phyloP scores from a whole-genome alignment of 805 yeast species.

The Debaryomyces castellii region DNA sequence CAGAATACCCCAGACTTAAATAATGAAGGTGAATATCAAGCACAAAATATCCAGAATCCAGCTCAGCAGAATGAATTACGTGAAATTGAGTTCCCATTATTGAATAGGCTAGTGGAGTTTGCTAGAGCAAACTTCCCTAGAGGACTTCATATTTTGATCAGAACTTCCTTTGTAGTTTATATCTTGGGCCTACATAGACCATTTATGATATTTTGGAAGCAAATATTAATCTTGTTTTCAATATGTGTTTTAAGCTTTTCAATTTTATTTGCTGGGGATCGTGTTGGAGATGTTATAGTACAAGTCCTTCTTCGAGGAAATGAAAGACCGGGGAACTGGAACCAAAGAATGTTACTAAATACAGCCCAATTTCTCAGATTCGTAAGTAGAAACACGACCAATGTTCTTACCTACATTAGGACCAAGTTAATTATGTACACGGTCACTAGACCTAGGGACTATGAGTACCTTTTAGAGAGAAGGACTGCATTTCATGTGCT shows the following conservation, averaged over 20 bases:
- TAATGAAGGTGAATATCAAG: neutral
- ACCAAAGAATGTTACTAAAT: neutral
- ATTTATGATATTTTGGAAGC: conserved; percentile 4
- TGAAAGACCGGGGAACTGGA: neutral
- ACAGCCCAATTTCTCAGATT: conserved; percentile 12
- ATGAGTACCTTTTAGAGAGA: conserved; percentile 14
- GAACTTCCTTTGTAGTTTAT: conserved; percentile 7
- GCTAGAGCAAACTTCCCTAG: neutral
- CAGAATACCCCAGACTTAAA: neutral
- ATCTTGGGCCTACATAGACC: conserved; percentile 8
- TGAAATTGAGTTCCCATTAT: neutral
- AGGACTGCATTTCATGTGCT: conserved; percentile 6
- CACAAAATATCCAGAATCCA: too few relatives aligned
- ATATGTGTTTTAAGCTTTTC: conserved; percentile 6
- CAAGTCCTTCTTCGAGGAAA: conserved; percentile 3
- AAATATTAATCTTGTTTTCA: neutral
- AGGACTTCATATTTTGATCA: conserved; percentile 2
- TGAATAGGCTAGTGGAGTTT: conserved; percentile 1
- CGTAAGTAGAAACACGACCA: conserved; percentile 23
- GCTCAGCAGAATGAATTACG: neutral
- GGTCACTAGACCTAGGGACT: conserved; percentile 22
- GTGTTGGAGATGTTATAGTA: conserved; percentile 10
- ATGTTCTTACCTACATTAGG: conserved; percentile 12
- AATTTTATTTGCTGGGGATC: conserved; percentile 9
- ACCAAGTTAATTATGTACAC: conserved; percentile 11